These are phyloP conservation scores for Populus hybrid DNA, from an alignment of 441 rosid species.

Conservation along the genomic window DNA sequence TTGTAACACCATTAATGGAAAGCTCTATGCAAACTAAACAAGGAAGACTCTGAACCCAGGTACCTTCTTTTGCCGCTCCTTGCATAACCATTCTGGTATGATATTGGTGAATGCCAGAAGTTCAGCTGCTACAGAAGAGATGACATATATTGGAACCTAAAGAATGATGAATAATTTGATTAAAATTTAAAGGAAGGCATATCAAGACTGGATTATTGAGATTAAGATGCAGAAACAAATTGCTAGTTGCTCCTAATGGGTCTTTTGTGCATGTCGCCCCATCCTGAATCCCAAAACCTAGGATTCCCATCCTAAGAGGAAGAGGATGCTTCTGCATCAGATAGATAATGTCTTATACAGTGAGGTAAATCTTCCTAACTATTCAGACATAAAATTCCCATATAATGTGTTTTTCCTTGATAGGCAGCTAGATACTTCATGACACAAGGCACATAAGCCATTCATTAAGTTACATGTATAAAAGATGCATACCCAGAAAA, in stretches of 20 bases:
- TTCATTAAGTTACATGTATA: background rate
- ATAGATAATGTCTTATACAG: background rate
- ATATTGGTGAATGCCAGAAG: constrained; percentile 62
- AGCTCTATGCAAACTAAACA: background rate
- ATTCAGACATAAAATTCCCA: background rate
- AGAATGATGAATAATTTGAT: constrained; percentile 8
- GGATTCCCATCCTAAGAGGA: too few species aligned
- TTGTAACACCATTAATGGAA: background rate
- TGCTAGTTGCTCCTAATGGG: too few species aligned
- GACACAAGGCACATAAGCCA: background rate
- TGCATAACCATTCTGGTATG: constrained; percentile 90
- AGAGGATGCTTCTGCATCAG: too few species aligned
- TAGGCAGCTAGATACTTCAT: background rate
- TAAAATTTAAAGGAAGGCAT: background rate
- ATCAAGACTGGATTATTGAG: background rate
- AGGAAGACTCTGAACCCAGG: constrained; percentile 9
- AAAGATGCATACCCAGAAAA: background rate
- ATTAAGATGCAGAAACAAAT: background rate
- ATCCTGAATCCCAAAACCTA: too few species aligned
- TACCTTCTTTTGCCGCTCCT: constrained; percentile 77
- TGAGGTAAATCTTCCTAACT: background rate
- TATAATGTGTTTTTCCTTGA: background rate
- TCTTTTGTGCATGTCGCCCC: too few species aligned
- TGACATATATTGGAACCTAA: constrained; percentile 75
- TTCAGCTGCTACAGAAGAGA: constrained; percentile 81